These are phyloP conservation scores for Colletotrichum abscissum DNA, from an alignment of 2,329 filamentous ascomycete genomes.

Conservation along the genomic window DNA sequence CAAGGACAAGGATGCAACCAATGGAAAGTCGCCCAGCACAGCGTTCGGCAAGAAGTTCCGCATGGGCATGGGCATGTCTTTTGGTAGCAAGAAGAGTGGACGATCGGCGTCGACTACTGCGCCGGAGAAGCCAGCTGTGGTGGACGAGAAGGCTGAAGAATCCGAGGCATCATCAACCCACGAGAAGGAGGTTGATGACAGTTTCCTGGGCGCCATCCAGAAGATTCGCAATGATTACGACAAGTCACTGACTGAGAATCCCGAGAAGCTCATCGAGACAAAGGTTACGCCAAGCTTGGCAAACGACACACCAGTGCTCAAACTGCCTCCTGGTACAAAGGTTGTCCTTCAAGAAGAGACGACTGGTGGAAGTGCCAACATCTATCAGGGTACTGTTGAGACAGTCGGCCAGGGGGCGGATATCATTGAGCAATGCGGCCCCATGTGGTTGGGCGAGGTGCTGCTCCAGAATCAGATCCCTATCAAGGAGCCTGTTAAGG, in stretches of 20 bases:
- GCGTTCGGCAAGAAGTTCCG: conserved; percentile 88
- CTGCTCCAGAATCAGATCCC: conserved; percentile 85
- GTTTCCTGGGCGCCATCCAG: conserved; percentile 77
- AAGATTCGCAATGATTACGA: conserved; percentile 80
- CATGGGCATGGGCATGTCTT: conserved; percentile 72
- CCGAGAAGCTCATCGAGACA: conserved; percentile 67
- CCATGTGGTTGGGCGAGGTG: conserved; percentile 92
- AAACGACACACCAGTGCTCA: conserved; percentile 81
- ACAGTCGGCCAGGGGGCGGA: conserved; percentile 82
- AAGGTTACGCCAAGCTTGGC: conserved; percentile 76
- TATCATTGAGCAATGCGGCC: conserved; percentile 85
- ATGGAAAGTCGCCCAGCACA: conserved; percentile 67
- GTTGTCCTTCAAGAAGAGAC: conserved; percentile 78
- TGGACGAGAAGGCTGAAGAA: conserved; percentile 82
- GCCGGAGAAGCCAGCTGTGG: conserved; percentile 77
- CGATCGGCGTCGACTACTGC: conserved; percentile 74
- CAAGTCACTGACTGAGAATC: conserved; percentile 68
- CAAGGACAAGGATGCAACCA: conserved; percentile 57
- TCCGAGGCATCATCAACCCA: conserved; percentile 72
- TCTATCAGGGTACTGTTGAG: conserved; percentile 90
- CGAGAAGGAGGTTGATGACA: conserved; percentile 81
- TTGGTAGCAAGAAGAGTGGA: conserved; percentile 86
- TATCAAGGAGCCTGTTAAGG: conserved; percentile 91
- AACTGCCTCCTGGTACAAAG: conserved; percentile 74
- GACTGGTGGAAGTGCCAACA: conserved; percentile 78